Evolutionary conservation across 495 filamentous ascomycete species (phyloP), one percentile per base, ranked within the genome.

Genomic region (Thozetella sp.): DNA sequence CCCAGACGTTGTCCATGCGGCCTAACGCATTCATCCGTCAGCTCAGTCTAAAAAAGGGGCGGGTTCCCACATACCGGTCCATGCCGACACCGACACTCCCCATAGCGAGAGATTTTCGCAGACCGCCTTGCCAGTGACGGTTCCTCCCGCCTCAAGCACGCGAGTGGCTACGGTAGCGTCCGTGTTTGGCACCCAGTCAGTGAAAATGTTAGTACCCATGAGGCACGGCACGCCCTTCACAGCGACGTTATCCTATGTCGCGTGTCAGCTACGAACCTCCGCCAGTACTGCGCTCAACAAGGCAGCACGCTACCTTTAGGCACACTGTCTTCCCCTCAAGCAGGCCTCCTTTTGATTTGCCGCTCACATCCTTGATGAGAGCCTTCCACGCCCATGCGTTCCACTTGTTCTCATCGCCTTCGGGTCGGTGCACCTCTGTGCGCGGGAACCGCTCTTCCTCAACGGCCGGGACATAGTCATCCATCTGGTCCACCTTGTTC

Each of bases 91-190:
- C n/a, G 70, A 73, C 45, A 71, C 53, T 4, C 56, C 75, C 2
- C 77, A 76, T 22, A 76, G 70, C 26, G 79, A 83, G 6, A 73
- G 59, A 53, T 80, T 82, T 57, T 83, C 79, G 48, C 81, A 83
- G 3, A 76, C 68, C 13, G 72, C 71, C 58, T 77, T 77, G n/a
- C 74, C 74, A 11, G 59, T 54, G 20, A 77, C 69, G 17, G 63
- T 64, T 3, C 66, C 74, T 4, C 74, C 69, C 17, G 69, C 68
- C 58, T 73, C 72, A 27, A 77, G 53, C 11, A 73, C 62, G 11
- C 72, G 64, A 2, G 72, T 73, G 1, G 63, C 70, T 19, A 77
- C 45, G 15, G 69, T 77, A 13, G 74, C 74, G 59, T 77, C 74
- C 13, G 72, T 60, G 43, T 66, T 65, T 6, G 74, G 72, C 22